phyloP scores from a whole-genome alignment of 2,329 filamentous ascomycete species.

The Aureobasidium sp. region DNA sequence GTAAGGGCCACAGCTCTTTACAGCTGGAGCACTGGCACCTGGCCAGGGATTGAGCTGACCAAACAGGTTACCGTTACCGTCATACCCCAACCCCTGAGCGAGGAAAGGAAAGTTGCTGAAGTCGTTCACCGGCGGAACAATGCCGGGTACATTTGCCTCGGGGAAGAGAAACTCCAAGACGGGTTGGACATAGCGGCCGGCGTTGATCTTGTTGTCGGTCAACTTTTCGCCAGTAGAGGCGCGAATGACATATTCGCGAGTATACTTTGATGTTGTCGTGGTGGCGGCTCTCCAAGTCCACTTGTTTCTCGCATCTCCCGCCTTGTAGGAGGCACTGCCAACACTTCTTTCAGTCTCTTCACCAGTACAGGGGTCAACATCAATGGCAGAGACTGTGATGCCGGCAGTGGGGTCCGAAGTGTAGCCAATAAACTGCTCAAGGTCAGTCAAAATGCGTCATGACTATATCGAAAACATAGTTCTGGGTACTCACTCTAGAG shows the following conservation, averaged over 20 bases:
- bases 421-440: conserved; percentile 32
- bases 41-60: conserved; percentile 35
- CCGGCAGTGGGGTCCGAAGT: conserved; percentile 32
- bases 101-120: conserved; percentile 32
- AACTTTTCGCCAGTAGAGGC: conserved; percentile 29
- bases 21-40: conserved; percentile 24
- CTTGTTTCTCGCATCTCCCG: conserved; percentile 33
- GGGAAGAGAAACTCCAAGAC: conserved; percentile 41
- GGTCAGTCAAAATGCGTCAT: not conserved
- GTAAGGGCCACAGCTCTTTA: conserved; percentile 17
- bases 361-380: conserved; percentile 39
- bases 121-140: conserved; percentile 27
- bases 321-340: conserved; percentile 28
- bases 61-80: conserved; percentile 28
- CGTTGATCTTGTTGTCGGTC: conserved; percentile 35
- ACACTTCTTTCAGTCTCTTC: conserved; percentile 31
- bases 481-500: conserved; percentile 18
- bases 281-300: conserved; percentile 32
- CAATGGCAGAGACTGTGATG: conserved; percentile 35
- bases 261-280: conserved; percentile 29
- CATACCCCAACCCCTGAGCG: conserved; percentile 27
- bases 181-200: conserved; percentile 36
- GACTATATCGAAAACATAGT: too few relatives aligned
- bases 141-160: conserved; percentile 35
- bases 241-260: conserved; percentile 37